Evolutionary conservation across 805 yeast genomes (phyloP), one percentile per base, ranked within the genome.

Genomic region (Metschnikowia orientalis): DNA sequence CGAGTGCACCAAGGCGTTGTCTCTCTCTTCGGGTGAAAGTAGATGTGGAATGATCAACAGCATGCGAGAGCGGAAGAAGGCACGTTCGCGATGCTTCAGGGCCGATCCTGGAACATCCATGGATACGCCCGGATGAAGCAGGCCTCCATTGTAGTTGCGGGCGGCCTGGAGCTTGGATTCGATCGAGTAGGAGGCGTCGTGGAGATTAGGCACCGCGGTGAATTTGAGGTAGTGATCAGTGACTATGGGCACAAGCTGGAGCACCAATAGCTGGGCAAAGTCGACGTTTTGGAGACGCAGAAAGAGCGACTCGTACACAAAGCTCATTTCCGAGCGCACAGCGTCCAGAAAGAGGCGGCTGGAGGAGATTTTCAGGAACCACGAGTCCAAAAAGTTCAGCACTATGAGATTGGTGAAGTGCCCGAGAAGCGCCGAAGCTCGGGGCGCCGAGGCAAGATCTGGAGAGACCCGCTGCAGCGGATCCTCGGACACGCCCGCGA

Each of bases 211-310:
- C 13, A 18, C 28, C 14, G 31, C 26, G 2, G 71, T 58, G 48
- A 69, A 84, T 6, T 62, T 59, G 6, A 63, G 58, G 38, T 81
- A 70, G 52, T 88, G 95, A 8, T 69, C 72, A 1, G 84, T 79
- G 1, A 86, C 5, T 1, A 80, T 45, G 0, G 96, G 95, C 5
- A 84, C 35, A 0, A 84, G 21, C 27, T 69, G 68, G 18, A 75
- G 58, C 1, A 85, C 78, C 3, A 82, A 39, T 18, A 86, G 50
- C 25, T 69, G 68, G 1, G 87, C 66, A 13, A 73, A 56, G 47
- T 85, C 86, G 1, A 77, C 37, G 0, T 50, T 46, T 0, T 40
- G 48, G 1, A 79, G 37, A 18, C 81, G 55, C 4, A 42, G 37
- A 16, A 69, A 67, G 6, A 87, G 32, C 12, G 57, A 57, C 6